A percentile compares a stretch with the other conserved stretches of the same genome.
These are phyloP conservation scores for Allium sativum DNA, from an alignment of 106 monocot genomes.

Conservation along the genomic window DNA sequence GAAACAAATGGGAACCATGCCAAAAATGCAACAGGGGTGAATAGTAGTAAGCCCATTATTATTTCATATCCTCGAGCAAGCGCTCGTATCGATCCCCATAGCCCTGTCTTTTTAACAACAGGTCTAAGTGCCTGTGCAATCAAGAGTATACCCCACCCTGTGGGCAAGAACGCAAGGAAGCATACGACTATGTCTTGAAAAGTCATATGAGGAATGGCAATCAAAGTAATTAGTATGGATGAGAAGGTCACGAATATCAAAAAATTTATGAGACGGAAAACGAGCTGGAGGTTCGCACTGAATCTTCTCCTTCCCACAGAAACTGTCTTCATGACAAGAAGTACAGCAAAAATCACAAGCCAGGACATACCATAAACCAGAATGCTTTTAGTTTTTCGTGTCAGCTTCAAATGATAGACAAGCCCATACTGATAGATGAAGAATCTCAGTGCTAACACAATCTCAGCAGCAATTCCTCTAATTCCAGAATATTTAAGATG, in stretches of 20 bases:
- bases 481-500: constrained; percentile 68
- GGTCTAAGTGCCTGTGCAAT: constrained; percentile 81
- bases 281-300: constrained; percentile 81
- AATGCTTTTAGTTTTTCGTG: constrained; percentile 42
- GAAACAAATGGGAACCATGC: constrained; percentile 97
- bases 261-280: constrained; percentile 88
- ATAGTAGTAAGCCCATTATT: constrained; percentile 72
- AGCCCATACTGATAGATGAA: constrained; percentile 97
- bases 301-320: constrained; percentile 77
- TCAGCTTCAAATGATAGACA: constrained; percentile 81
- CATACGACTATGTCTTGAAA: constrained; percentile 65
- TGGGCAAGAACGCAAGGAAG: constrained; percentile 79
- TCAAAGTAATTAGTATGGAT: constrained; percentile 63
- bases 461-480: constrained; percentile 57
- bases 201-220: constrained; percentile 69
- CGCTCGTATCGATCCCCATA: constrained; percentile 71
- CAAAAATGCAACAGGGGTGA: constrained; percentile 71
- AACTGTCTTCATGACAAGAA: constrained; percentile 84
- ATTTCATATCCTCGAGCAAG: constrained; percentile 88
- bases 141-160: constrained; percentile 89
- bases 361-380: constrained; percentile 87
- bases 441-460: constrained; percentile 61
- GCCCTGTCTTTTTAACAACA: constrained; percentile 22
- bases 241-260: constrained; percentile 64
- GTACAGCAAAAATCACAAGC: constrained; percentile 61